Evolutionary conservation across 257 asterid species (phyloP).

Genomic region (Rubia yunnanensis): DNA sequence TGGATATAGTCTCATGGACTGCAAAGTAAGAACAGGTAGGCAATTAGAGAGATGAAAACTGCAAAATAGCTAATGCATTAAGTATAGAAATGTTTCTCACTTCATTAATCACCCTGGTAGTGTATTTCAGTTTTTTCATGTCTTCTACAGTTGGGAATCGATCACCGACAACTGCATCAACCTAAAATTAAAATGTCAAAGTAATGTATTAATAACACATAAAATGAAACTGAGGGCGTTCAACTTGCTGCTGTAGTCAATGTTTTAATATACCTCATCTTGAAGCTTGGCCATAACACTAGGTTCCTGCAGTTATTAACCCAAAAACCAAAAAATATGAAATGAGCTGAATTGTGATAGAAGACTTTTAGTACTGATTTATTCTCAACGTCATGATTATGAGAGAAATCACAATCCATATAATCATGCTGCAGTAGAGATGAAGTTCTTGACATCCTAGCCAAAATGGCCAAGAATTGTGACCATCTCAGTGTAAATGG

Average conservation of each 20-base stretch:
- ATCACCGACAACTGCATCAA: slow-evolving; percentile 85
- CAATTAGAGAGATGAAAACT: slow-evolving; percentile 11
- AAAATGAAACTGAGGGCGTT: slow-evolving; percentile 5
- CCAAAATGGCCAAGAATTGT: background rate
- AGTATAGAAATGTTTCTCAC: slow-evolving; percentile 35
- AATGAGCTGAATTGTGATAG: background rate
- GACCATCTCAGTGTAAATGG: background rate
- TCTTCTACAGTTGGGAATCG: slow-evolving; percentile 88
- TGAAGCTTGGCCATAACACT: slow-evolving; percentile 83
- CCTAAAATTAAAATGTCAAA: slow-evolving; percentile 37
- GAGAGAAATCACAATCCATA: background rate
- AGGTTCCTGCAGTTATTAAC: slow-evolving; percentile 59
- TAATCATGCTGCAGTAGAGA: background rate
- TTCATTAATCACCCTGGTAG: slow-evolving; percentile 87
- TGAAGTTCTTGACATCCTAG: background rate
- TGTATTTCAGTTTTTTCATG: slow-evolving; percentile 86
- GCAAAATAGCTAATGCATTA: slow-evolving; percentile 8
- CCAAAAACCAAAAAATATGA: background rate
- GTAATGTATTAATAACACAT: slow-evolving; percentile 10
- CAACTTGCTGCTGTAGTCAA: slow-evolving; percentile 2
- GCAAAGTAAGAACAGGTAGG: slow-evolving; percentile 21
- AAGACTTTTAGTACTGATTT: background rate
- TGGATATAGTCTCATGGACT: slow-evolving; percentile 95
- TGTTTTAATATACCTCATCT: slow-evolving; percentile 55
- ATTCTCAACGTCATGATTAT: background rate